Evolutionary conservation across 345 rosid species (phyloP).

Genomic region (Carallia brachiata): DNA sequence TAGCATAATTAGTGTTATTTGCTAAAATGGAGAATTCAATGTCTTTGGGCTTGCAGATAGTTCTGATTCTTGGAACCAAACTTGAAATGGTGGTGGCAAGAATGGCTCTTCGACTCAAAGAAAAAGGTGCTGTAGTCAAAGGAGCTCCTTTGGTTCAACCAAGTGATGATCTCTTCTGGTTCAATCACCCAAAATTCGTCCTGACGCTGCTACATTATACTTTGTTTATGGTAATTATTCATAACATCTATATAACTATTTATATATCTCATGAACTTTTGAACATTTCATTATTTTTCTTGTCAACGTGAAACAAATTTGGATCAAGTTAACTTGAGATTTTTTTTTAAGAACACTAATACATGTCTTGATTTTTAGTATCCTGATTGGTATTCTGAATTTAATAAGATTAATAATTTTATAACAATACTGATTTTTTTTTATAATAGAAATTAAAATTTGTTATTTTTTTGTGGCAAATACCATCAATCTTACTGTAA

Average conservation of each 20-base stretch:
- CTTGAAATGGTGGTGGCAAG: conserved; percentile 49
- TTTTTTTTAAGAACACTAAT: no score
- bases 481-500: no score
- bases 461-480: no score
- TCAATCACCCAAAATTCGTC: conserved; percentile 40
- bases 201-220: conserved; percentile 47
- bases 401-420: no score
- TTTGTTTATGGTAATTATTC: conserved; percentile 41
- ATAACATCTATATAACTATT: no score
- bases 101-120: conserved; percentile 48
- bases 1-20: no score
- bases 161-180: conserved; percentile 58
- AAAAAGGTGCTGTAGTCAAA: conserved; percentile 32
- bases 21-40: background rate
- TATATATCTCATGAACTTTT: background rate
- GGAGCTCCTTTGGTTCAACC: conserved; percentile 54
- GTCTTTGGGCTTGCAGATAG: conserved; percentile 28
- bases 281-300: background rate
- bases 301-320: no score
- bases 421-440: no score
- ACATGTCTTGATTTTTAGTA: no score
- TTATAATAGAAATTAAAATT: no score
- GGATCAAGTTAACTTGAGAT: background rate
- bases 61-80: conserved; percentile 54
- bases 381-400: no score